A percentile compares a stretch with the other conserved stretches of the same genome.
phyloP scores from a whole-genome alignment of 2,329 filamentous ascomycete species.

The Fusarium globosum region DNA sequence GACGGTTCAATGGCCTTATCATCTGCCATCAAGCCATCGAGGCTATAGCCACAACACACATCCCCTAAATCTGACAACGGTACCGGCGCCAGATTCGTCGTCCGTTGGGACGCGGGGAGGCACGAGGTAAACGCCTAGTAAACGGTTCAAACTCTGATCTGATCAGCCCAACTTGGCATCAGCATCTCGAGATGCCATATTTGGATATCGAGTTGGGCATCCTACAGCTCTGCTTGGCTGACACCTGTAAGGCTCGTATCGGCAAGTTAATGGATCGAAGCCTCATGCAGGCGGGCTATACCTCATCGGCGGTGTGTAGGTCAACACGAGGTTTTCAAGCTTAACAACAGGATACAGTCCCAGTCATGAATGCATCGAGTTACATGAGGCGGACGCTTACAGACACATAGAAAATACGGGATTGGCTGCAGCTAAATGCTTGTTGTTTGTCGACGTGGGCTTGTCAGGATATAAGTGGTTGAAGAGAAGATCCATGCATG shows the following conservation, averaged over 20 bases:
- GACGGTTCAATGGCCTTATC: background rate
- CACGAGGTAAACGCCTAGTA: conserved; percentile 13
- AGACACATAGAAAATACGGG: conserved; percentile 14
- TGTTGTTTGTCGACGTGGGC: conserved; percentile 2
- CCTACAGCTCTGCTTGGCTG: conserved; percentile 16
- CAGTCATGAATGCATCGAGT: conserved; percentile 21
- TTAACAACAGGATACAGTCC: conserved; percentile 3
- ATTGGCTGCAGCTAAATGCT: conserved; percentile 21
- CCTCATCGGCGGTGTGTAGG: conserved; percentile 31
- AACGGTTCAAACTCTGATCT: conserved; percentile 28
- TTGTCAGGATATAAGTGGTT: conserved; percentile 29
- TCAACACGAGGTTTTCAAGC: conserved; percentile 33
- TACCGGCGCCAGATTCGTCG: conserved; percentile 1
- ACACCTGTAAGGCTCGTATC: conserved; percentile 35
- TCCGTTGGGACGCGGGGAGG: conserved; percentile 12
- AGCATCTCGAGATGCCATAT: conserved; percentile 26
- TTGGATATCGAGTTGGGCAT: conserved; percentile 12
- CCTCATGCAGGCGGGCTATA: conserved; percentile 19
- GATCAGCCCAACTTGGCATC: conserved; percentile 11
- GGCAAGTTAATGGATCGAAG: conserved; percentile 27
- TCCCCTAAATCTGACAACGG: background rate
- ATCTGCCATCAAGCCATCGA: background rate
- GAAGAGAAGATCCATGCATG: conserved; percentile 1
- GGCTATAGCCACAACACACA: background rate
- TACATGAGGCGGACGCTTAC: conserved; percentile 32